Percentiles rank a stretch among this genome's conserved stretches.
These are phyloP conservation scores for Phytophthora kernoviae DNA, from an alignment of 352 stramenopile species.

Conservation along the genomic window DNA sequence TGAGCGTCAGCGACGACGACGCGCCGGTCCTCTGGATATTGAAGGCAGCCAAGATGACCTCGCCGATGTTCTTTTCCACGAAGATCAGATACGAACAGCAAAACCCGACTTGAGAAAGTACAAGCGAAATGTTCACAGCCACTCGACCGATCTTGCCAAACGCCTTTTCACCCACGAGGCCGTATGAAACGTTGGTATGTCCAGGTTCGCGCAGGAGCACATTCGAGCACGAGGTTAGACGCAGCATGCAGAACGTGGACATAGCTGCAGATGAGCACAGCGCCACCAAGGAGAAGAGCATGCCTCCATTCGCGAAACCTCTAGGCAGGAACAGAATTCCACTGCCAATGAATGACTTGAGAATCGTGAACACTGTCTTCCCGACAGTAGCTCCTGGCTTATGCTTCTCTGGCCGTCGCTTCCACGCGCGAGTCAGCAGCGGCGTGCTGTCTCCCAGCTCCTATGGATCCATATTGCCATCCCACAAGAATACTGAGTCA, in stretches of 20 bases:
- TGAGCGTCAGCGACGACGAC: conserved; percentile 58
- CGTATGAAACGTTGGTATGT: conserved; percentile 55
- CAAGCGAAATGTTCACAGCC: conserved; percentile 70
- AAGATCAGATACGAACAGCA: conserved; percentile 83
- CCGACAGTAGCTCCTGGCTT: conserved; percentile 40
- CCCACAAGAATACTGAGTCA: conserved; percentile 8
- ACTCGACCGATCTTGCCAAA: conserved; percentile 54
- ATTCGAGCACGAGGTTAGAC: conserved; percentile 58
- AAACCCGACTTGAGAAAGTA: conserved; percentile 73
- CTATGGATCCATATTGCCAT: not conserved
- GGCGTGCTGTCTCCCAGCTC: conserved; percentile 44
- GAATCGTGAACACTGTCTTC: conserved; percentile 71
- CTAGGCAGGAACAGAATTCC: conserved; percentile 74
- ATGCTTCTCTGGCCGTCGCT: conserved; percentile 26
- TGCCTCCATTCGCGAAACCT: conserved; percentile 68
- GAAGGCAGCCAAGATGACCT: conserved; percentile 62
- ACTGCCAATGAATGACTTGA: conserved; percentile 78
- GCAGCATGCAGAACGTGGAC: conserved; percentile 70
- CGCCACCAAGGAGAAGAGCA: conserved; percentile 66
- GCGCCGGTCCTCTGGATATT: conserved; percentile 44
- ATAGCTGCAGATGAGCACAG: conserved; percentile 49
- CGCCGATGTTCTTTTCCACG: conserved; percentile 70
- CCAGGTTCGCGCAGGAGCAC: conserved; percentile 31
- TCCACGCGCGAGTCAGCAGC: conserved; percentile 38
- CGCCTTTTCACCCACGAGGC: conserved; percentile 55